These are phyloP conservation scores for Kazachstania psychrophila DNA, from an alignment of 805 yeast genomes.

Conservation along the genomic window DNA sequence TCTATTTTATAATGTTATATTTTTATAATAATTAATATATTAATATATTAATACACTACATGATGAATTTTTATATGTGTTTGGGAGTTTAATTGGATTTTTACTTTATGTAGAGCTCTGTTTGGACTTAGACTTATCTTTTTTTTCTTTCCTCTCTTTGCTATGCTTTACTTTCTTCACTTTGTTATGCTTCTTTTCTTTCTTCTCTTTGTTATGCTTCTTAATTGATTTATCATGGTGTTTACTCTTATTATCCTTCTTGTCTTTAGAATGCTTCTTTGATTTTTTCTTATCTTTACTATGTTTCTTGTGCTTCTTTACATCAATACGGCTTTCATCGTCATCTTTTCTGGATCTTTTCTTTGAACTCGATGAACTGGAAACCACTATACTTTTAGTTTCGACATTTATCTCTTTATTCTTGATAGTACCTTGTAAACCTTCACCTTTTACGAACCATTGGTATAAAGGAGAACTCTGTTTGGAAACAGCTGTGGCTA, in stretches of 20 bases:
- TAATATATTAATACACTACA: no score
- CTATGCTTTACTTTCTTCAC: slow-evolving; percentile 14
- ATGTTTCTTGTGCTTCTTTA: slow-evolving; percentile 7
- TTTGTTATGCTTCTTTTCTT: slow-evolving; percentile 21
- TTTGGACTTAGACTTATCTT: slow-evolving; percentile 23
- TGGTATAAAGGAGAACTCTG: slow-evolving; percentile 65
- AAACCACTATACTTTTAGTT: slow-evolving; percentile 6
- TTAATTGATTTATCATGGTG: slow-evolving; percentile 22
- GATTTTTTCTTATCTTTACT: slow-evolving; percentile 13
- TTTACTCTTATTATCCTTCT: slow-evolving; percentile 17
- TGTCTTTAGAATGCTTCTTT: slow-evolving; percentile 15
- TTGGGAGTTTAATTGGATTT: no score
- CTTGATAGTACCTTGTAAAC: slow-evolving; percentile 67
- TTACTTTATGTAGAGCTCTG: no score
- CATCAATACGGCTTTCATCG: no score
- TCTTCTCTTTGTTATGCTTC: slow-evolving; percentile 13
- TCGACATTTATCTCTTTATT: slow-evolving; percentile 10
- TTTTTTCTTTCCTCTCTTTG: slow-evolving; percentile 26
- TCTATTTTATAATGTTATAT: background rate
- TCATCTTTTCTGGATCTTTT: slow-evolving; percentile 11
- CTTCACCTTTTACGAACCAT: slow-evolving; percentile 83
- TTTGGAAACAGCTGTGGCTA: slow-evolving; percentile 40
- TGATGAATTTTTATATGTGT: no score
- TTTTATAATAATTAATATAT: no score
- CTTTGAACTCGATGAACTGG: slow-evolving; percentile 1